Conservation (phyloP, 352 stramenopile genomes). For the Pythium rishiriense region DNA sequence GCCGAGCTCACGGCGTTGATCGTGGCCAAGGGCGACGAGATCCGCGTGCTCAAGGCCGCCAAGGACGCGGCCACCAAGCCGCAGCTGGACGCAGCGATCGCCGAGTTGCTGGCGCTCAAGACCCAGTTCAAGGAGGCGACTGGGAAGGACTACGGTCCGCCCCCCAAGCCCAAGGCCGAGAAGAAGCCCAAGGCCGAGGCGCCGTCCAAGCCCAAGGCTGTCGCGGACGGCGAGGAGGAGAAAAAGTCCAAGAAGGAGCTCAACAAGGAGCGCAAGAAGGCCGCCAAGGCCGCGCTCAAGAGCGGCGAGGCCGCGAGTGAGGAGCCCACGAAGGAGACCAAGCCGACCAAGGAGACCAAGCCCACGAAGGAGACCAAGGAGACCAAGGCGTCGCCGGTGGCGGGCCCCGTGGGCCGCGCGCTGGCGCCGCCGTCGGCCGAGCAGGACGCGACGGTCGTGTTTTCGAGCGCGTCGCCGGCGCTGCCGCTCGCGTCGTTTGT, state of each 20-base stretch:
- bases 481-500: conserved; percentile 70
- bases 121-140: conserved; percentile 73
- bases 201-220: neutral
- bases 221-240: conserved; percentile 36
- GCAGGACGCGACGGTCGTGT: conserved; percentile 61
- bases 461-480: conserved; percentile 43
- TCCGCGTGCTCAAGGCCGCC: conserved; percentile 65
- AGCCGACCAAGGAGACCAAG: conserved; percentile 21
- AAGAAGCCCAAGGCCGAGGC: conserved; percentile 43
- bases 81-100: conserved; percentile 51
- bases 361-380: conserved; percentile 19
- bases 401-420: conserved; percentile 36
- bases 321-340: conserved; percentile 1
- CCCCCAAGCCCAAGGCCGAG: conserved; percentile 62
- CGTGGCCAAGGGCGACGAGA: conserved; percentile 64
- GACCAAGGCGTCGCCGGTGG: neutral
- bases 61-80: conserved; percentile 56
- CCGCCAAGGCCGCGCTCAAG: conserved; percentile 75
- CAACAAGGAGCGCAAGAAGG: conserved; percentile 89
- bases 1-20: conserved; percentile 61
- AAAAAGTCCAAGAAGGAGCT: conserved; percentile 90
- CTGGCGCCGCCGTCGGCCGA: conserved; percentile 44
- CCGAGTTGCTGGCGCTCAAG: conserved; percentile 70
- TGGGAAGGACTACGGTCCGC: conserved; percentile 69
- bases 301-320: conserved; percentile 30